Conservation (phyloP, 208 protist genomes). For the Leishmania gerbilli region DNA sequence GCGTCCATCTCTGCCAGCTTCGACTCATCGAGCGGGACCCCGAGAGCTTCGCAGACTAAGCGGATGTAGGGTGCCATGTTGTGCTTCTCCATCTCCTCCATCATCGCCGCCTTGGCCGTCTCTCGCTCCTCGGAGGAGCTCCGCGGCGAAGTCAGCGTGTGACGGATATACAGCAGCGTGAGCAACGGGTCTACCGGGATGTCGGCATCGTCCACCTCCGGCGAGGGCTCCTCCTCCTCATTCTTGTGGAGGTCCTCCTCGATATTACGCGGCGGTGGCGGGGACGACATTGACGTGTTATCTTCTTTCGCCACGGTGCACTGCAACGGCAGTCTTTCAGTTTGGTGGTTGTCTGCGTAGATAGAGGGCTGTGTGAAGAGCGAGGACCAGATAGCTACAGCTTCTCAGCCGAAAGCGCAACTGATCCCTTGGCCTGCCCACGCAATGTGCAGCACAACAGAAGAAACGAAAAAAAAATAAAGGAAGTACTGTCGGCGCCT, state of each 20-base stretch:
- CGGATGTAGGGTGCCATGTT: slow-evolving; percentile 92
- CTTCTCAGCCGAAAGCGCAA: not conserved
- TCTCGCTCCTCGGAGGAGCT: slow-evolving; percentile 73
- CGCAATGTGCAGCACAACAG: not conserved
- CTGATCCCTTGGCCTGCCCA: not conserved
- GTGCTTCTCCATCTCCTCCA: slow-evolving; percentile 73
- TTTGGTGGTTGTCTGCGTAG: not conserved
- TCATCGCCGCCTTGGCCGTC: slow-evolving; percentile 66
- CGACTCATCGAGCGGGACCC: slow-evolving; percentile 62
- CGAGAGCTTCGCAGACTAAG: slow-evolving; percentile 77
- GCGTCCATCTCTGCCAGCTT: slow-evolving; percentile 73
- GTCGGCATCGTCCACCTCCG: slow-evolving; percentile 40
- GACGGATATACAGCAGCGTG: slow-evolving; percentile 75
- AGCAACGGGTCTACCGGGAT: slow-evolving; percentile 86
- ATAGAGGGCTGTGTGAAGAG: not conserved
- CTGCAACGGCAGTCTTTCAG: not conserved
- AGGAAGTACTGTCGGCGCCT: not conserved
- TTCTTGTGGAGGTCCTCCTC: slow-evolving; percentile 33
- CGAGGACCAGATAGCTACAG: not conserved
- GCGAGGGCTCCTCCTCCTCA: slow-evolving; percentile 38
- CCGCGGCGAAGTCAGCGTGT: slow-evolving; percentile 81
- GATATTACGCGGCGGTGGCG: slow-evolving; percentile 9
- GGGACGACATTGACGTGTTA: slow-evolving; percentile 21
- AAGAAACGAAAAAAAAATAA: slow-evolving; percentile 7
- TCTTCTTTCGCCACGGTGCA: not conserved